Evolutionary conservation across 148 eudicot genomes (phyloP), one percentile per base, ranked within the genome.

Genomic region (Camellia granthamiana): DNA sequence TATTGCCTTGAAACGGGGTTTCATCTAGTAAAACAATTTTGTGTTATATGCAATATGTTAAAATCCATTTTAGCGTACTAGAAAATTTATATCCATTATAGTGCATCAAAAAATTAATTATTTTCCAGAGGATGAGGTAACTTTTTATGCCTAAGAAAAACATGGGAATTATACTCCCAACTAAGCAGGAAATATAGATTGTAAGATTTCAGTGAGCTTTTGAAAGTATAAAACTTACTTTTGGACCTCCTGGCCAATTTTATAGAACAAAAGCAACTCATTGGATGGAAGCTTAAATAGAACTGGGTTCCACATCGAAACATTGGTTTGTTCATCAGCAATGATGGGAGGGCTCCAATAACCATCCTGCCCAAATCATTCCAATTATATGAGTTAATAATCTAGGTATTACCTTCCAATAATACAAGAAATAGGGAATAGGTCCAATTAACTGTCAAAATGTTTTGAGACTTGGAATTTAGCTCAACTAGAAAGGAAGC

Each of bases 281-380:
- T 85, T 78, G 52, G 91, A 83, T 18, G 87, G 88, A 72, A 86
- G 88, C 84, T 91, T 92, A 83, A 91, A 93, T 18, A 96, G 87
- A 75, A 91, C 99, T 69, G 99, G 99, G 73, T 96, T 96, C 97
- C 98, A 96, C 98, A 96, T 92, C 60, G 99, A 91, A 79, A 96
- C 94, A 47, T 66, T 70, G 6, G 77, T 61, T 85, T 96, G 82
- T 77, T 91, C 91, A 82, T 96, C 98, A 72, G 77, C 98, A 74
- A 92, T 78, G 54, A 90, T 67, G 44, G 98, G 99, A 84, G 88
- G 49, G 71, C 88, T 85, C 99, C 99, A 96, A 75, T 5, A 14
- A 80, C 97, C 95, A 90, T 91, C 91, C 99, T 96, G 88, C 78
- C 69, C 73, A 81, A 76, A 69, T 42, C 5, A 52, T 70, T 70